Base-by-base conservation (phyloP, 768 basidiomycete species). In the Asterophora parasitica region DNA sequence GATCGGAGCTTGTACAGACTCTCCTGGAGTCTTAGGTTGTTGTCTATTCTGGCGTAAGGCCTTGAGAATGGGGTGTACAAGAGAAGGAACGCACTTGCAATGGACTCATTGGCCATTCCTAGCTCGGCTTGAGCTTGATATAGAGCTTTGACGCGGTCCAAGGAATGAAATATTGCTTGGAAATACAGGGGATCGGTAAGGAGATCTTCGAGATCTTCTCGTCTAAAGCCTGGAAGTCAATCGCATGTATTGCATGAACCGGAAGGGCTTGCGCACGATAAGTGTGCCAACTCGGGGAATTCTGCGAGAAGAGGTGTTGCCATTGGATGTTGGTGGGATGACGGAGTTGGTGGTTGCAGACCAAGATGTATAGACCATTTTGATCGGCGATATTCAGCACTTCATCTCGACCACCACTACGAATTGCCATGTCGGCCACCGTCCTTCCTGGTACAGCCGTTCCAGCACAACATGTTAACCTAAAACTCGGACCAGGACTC, bases 191-290 rank as follows among this genome's bases (percentile, higher is more conserved):
- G 85, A 61, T 96, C 90, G 11, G 76, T 73, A 16, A 96, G 68
- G 4, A 96, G 70, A 59, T 94, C 92, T 64, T 96, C 89, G n/a
- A 98, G 75, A 58, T 93, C 92, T 54, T 90, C 85, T 42, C 88
- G 81, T 55, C 92, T 93, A 58, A n/a, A 39, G 41, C 38, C 23
- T 27, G 30, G 26, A 19, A 30, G 16, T 59, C 39, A 53, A 46
- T 44, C 16, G 11, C 34, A 35, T 50, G 36, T 6, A 34, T 17
- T 11, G 30, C 8, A 51, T 4, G 28, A 19, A 32, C 40, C 31
- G 43, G 43, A 34, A 39, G n/a, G 10, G 12, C 39, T 41, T 58
- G 43, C 81, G 61, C 67, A 88, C 88, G 86, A 82, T 60, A 89
- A 64, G 61, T 82, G 72, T 17, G 82, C 69, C 27, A 92, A 69